Base-by-base conservation (phyloP, 2,329 filamentous ascomycete species). In the Zymoseptoria crescenta region DNA sequence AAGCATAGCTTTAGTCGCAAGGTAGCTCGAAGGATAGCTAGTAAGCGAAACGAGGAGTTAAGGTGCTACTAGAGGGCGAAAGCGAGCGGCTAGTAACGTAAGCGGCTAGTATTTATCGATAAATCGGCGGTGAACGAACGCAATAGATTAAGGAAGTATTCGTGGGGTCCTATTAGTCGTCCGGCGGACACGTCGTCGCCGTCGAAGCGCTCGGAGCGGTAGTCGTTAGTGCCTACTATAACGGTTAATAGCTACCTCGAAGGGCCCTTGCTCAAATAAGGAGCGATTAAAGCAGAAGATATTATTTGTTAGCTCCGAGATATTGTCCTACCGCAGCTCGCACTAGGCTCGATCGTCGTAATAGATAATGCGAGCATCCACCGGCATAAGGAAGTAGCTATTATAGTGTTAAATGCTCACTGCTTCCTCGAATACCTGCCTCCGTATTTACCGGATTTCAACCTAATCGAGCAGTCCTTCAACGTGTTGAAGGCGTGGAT, bases 341-440 rank as follows among this genome's bases (percentile, higher is more conserved):
- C n/a, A 27, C 8, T 24, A 8, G 5, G 49, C 16, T 19, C 48
- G 9, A 56, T 56, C 6, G 9, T 56, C 50, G 29, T 56, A 28
- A 56, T 56, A 56, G 54, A 56, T 35, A 56, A 56, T 8, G 21
- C 54, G 8, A 49, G 7, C 2, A 56, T 56, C 10, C n/a, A 56
- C n/a, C 48, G 49, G 28, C 27, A 48, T 8, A 9, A 56, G 7
- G 21, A 50, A 4, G 54, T 56, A 27, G 20, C 19, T 7, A 1
- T 8, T 16, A 48, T 56, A 24, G 29, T 50, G 5, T 8, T 28
- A 27, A 19, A 30, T 24, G 24, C 48, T n/a, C 29, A 27, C 20
- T 51, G 30, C 29, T 27, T 8, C 8, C 28, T 56, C 7, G 10
- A 56, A 16, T 56, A 56, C 7, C 13, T 56, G 19, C 48, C 4